These are phyloP conservation scores for Arachis monticola DNA, from an alignment of 331 rosid species.

Conservation along the genomic window DNA sequence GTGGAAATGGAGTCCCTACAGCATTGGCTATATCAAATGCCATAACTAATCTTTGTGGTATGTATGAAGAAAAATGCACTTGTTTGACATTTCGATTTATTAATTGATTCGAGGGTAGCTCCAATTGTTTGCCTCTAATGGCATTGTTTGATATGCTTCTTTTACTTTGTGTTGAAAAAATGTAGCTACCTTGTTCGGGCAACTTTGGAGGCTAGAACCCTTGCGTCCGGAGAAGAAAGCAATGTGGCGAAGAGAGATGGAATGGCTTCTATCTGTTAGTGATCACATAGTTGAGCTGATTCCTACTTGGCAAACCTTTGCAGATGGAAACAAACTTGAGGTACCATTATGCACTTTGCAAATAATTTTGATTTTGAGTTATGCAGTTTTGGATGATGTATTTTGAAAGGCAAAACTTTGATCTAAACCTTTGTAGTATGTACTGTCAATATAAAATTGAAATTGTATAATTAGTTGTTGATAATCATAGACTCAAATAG, in stretches of 20 bases:
- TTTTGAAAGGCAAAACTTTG: not conserved
- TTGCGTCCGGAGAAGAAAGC: conserved; percentile 65
- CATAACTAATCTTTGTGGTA: conserved; percentile 97
- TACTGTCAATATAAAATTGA: not conserved
- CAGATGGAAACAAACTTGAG: conserved; percentile 96
- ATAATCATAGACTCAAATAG: not conserved
- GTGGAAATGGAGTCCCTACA: conserved; percentile 92
- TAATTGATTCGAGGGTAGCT: not conserved
- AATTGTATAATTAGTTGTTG: not conserved
- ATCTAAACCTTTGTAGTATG: not conserved
- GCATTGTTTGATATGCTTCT: not conserved
- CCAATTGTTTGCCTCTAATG: conserved; percentile 9
- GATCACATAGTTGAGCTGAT: conserved; percentile 88
- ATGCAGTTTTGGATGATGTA: not conserved
- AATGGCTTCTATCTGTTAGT: conserved; percentile 89
- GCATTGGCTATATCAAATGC: conserved; percentile 96
- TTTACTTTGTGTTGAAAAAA: not conserved
- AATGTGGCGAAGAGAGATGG: conserved; percentile 95
- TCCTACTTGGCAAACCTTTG: conserved; percentile 90
- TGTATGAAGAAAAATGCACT: conserved; percentile 34
- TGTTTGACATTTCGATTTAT: not conserved
- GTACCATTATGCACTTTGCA: conserved; percentile 40
- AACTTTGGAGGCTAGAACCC: conserved; percentile 94
- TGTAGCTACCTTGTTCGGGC: conserved; percentile 90
- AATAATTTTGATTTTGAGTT: not conserved